These are phyloP conservation scores for Thymus mandschuricus DNA, from an alignment of 257 asterid species.

Conservation along the genomic window DNA sequence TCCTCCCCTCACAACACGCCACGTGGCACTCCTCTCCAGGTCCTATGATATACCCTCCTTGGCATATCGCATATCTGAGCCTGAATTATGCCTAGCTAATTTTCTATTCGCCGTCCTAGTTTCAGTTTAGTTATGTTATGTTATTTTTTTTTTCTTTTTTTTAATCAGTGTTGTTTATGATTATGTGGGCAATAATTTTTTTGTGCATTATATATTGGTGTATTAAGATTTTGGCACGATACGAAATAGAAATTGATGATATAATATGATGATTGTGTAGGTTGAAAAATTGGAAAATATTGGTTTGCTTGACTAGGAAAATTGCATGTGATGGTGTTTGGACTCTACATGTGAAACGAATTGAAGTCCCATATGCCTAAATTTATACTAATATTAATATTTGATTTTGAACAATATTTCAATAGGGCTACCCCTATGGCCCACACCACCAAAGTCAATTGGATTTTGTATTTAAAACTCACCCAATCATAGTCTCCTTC, in stretches of 20 bases:
- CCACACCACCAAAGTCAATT: slow-evolving; percentile 45
- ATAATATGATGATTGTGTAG: background rate
- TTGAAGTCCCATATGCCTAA: slow-evolving; percentile 41
- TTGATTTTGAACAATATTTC: background rate
- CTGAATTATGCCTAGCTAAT: background rate
- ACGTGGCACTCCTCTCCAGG: slow-evolving; percentile 51
- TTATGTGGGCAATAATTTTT: background rate
- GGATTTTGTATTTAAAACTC: slow-evolving; percentile 15
- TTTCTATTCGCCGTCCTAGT: background rate
- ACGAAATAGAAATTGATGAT: background rate
- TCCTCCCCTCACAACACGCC: slow-evolving; percentile 57
- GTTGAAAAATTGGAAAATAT: slow-evolving; percentile 4
- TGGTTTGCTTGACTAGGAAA: slow-evolving; percentile 36
- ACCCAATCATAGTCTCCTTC: slow-evolving; percentile 29
- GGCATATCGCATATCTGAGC: background rate
- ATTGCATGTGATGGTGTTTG: slow-evolving; percentile 49
- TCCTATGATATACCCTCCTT: background rate
- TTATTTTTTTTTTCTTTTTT: background rate
- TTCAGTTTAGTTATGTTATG: background rate
- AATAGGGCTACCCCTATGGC: slow-evolving; percentile 15
- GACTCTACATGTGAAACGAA: slow-evolving; percentile 47
- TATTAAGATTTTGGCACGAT: background rate
- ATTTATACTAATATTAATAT: slow-evolving; percentile 13
- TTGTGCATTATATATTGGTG: background rate
- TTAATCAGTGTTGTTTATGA: background rate